These are phyloP conservation scores for Coprinopsis marcescibilis DNA, from an alignment of 768 basidiomycete species.

Conservation along the genomic window DNA sequence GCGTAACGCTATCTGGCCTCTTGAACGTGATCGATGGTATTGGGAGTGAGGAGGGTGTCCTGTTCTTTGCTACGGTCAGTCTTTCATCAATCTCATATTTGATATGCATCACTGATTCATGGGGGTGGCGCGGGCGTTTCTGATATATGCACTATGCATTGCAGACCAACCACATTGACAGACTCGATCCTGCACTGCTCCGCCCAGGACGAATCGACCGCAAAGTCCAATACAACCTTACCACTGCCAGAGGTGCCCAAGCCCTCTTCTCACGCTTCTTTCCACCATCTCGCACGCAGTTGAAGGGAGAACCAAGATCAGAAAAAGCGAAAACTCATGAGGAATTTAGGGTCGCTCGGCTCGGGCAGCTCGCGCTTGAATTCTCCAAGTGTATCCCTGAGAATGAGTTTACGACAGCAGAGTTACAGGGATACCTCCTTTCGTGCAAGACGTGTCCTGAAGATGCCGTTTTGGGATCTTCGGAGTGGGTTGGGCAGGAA, in stretches of 20 bases:
- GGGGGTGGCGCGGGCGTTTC: neutral
- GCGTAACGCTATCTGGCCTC: slow-evolving; percentile 49
- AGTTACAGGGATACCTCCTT: slow-evolving; percentile 55
- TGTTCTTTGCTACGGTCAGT: slow-evolving; percentile 55
- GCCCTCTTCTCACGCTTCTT: slow-evolving; percentile 48
- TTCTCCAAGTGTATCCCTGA: slow-evolving; percentile 41
- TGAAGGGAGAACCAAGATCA: neutral
- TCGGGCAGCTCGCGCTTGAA: slow-evolving; percentile 27
- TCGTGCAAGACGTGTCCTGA: slow-evolving; percentile 31
- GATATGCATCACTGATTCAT: neutral
- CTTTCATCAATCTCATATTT: neutral
- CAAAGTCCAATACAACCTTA: slow-evolving; percentile 43
- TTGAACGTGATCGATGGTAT: slow-evolving; percentile 58
- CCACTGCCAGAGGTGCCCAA: slow-evolving; percentile 38
- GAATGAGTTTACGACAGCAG: slow-evolving; percentile 48
- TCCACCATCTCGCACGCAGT: slow-evolving; percentile 23
- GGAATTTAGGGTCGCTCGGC: slow-evolving; percentile 1
- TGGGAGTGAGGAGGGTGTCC: slow-evolving; percentile 54
- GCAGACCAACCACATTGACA: slow-evolving; percentile 50
- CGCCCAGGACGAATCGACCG: slow-evolving; percentile 53
- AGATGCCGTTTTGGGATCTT: slow-evolving; percentile 24
- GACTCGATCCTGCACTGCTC: slow-evolving; percentile 46
- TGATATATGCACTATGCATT: neutral
- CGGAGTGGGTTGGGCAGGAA: slow-evolving; percentile 37
- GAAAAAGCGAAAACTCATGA: slow-evolving; percentile 12